Evolutionary conservation across 2,329 filamentous ascomycete genomes (phyloP), one percentile per base, ranked within the genome.

Genomic region (Cladobotryum protrusum): DNA sequence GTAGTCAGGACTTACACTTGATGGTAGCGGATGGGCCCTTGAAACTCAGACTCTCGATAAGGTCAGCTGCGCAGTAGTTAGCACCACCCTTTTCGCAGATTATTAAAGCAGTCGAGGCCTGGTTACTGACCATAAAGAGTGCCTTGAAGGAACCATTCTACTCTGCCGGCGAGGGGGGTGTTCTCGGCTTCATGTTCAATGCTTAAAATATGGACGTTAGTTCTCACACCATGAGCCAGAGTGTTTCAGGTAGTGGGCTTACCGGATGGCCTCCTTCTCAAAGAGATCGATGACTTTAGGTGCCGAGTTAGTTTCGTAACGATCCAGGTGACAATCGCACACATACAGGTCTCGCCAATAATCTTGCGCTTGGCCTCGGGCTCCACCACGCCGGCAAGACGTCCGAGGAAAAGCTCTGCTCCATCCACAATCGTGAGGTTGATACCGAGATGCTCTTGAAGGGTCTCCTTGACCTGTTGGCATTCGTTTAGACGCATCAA

Each of bases 281-380:
- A 96, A 96, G 24, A 95, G 72, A 59, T 76, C 77, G 65, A 54
- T 59, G 47, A 48, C 13, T 45, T 11, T n/a, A 14, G 18, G 49
- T 56, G 24, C 57, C 49, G 32, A 52, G 7, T 24, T 14, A 14
- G n/a, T 18, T 8, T 8, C 11, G 24, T 9, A 29, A 24, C 15
- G 11, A 18, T 24, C n/a, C n/a, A n/a, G 13, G 19, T 15, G 24
- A 29, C 34, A 2, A 18, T 32, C 15, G n/a, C 18, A n/a, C 37
- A 37, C 15, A 52, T 56, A 50, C 49, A 68, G 60, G 77, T 39
- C 80, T 87, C 80, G 49, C 90, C 91, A 54, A 96, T 96, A 60
- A 96, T 84, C 72, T 95, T 96, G 49, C 91, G 79, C 77, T 96
- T 96, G 64, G 80, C 80, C 70, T 97, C 91, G 0, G 92, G 91